A percentile compares a stretch with the other conserved stretches of the same genome.
phyloP scores from a whole-genome alignment of 495 filamentous ascomycete genomes.

The Aspergillus affinis region DNA sequence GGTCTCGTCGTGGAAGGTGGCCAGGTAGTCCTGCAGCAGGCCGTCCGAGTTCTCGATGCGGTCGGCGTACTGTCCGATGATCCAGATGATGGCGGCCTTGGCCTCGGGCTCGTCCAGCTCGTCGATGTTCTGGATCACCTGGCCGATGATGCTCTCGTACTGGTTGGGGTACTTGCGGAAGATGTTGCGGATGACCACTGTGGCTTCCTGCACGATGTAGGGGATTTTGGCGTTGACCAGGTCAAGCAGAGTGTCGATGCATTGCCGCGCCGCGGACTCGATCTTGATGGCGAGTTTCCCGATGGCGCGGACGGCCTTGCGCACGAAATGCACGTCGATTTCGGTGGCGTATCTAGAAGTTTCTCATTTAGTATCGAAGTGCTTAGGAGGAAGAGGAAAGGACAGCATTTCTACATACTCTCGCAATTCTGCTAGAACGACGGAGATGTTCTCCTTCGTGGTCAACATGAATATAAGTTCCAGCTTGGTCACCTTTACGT shows the following conservation, averaged over 20 bases:
- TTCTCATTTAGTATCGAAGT: constrained; percentile 7
- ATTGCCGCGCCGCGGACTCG: constrained; percentile 83
- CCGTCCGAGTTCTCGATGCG: constrained; percentile 95
- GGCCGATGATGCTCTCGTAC: constrained; percentile 95
- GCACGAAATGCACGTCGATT: constrained; percentile 98
- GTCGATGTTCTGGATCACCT: constrained; percentile 94
- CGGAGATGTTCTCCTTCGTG: constrained; percentile 91
- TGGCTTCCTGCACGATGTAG: constrained; percentile 99
- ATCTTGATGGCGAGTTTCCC: constrained; percentile 99
- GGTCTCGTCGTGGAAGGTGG: constrained; percentile 89
- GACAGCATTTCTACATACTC: constrained; percentile 70
- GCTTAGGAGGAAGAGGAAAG: neutral
- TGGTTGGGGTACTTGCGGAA: constrained; percentile 99
- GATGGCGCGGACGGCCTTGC: constrained; percentile 96
- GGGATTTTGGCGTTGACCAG: constrained; percentile 97
- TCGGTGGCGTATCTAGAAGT: constrained; percentile 79
- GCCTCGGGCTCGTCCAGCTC: constrained; percentile 98
- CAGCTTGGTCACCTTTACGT: constrained; percentile 98
- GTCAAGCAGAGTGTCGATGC: constrained; percentile 90
- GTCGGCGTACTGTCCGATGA: constrained; percentile 96
- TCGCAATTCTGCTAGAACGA: constrained; percentile 90
- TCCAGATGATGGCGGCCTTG: constrained; percentile 99
- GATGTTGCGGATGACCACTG: constrained; percentile 97
- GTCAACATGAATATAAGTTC: constrained; percentile 99
- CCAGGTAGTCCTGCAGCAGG: constrained; percentile 90